Evolutionary conservation across 1,284 basidiomycete species (phyloP), one percentile per base, ranked within the genome.

Genomic region (Rhizoctonia solani): DNA sequence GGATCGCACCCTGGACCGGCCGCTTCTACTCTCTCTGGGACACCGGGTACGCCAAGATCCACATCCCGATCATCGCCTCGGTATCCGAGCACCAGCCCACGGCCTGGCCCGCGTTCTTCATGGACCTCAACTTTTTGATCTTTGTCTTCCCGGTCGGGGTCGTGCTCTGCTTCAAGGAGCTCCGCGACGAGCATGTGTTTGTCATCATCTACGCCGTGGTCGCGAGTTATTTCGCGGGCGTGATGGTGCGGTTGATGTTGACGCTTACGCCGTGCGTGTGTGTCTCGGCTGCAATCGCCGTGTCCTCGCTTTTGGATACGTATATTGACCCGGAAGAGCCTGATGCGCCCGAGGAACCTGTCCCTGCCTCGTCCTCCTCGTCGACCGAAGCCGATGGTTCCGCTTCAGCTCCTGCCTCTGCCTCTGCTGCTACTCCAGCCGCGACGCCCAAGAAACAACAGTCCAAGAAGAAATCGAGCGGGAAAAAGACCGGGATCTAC

Each of bases 1-100:
- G 89, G 86, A 98, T 99, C 73, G 95, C 96, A 1, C 96, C 96
- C 0, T 99, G 97, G 95, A 98, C 95, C 34, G 97, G 97, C 49
- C 90, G 97, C 69, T 99, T 99, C 85, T 99, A 99, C 79, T 98
- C 95, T 1, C 84, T 99, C 11, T 99, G 96, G 95, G 97, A 99
- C 78, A 99, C 97, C 0, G 95, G 92, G 39, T 99, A 99, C 76
- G 97, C 96, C 69, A 97, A 97, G 79, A 93, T 95, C 76, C 91
- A 94, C 77, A 94, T 98, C 74, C 95, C 95, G 37, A 98, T 99
- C 81, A 98, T 99, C 75, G 97, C 97, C 4, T 98, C 96, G 21
- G 97, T 98, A 21, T 98, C 95, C n/a, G 97, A 99, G 79, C 97
- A 99, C 80, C 97, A 99, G 77, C 97, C 97, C 14, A 99, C 97